Evolutionary conservation across 164 flowering plant species (phyloP).

Genomic region (Macadamia integrifolia): DNA sequence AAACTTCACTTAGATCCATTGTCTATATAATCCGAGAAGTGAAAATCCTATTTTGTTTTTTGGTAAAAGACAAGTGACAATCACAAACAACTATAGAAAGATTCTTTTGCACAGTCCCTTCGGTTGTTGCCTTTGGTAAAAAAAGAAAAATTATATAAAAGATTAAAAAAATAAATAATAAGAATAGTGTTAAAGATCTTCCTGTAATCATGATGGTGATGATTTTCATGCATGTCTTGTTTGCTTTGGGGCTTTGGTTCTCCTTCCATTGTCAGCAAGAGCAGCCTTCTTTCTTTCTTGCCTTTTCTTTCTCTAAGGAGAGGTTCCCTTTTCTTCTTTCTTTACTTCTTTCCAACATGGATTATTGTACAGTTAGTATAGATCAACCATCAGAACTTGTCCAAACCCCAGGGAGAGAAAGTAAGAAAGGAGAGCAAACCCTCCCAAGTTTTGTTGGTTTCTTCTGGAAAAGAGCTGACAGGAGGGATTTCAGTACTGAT

Average conservation of each 20-base stretch:
- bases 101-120: constrained; percentile 30
- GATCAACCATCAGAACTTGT: constrained; percentile 10
- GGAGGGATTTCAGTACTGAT: constrained; percentile 23
- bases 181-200: constrained; percentile 32
- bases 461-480: constrained; percentile 20
- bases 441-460: constrained; percentile 17
- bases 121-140: constrained; percentile 14
- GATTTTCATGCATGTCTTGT: constrained; percentile 54
- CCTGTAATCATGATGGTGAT: constrained; percentile 53
- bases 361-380: constrained; percentile 37
- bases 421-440: constrained; percentile 13
- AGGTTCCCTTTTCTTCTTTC: constrained; percentile 11
- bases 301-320: constrained; percentile 2
- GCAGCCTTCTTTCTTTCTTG: constrained; percentile 37
- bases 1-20: background rate
- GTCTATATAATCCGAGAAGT: background rate
- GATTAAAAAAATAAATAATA: constrained; percentile 15
- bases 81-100: constrained; percentile 1
- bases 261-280: constrained; percentile 30
- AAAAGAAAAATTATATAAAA: constrained; percentile 8
- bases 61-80: background rate
- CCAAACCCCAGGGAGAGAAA: constrained; percentile 4
- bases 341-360: constrained; percentile 27
- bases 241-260: constrained; percentile 29
- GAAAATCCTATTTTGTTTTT: too few relatives aligned